phyloP scores from a whole-genome alignment of 768 basidiomycete species.

The Mycena capillaripes region DNA sequence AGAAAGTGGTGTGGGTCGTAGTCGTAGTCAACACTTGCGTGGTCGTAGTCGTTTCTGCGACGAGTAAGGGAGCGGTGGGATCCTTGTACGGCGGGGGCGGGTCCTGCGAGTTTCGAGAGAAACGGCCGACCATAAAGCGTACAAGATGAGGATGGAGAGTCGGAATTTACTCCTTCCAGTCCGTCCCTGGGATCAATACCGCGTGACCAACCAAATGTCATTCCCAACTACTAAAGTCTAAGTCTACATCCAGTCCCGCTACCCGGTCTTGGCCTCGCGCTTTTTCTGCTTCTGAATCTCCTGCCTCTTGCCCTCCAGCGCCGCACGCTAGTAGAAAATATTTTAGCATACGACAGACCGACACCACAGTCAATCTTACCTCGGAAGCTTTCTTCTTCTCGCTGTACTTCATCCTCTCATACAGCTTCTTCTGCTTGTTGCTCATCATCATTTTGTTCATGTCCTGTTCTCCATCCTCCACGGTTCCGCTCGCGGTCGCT shows the following conservation, averaged over 20 bases:
- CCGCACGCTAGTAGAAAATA: slow-evolving; percentile 63
- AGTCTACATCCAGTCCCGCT: background rate
- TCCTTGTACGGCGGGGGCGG: slow-evolving; percentile 54
- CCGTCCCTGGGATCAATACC: background rate
- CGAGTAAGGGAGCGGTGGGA: slow-evolving; percentile 48
- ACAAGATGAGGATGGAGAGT: background rate
- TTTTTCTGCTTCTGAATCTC: slow-evolving; percentile 68
- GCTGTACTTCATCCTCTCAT: slow-evolving; percentile 93
- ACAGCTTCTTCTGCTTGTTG: slow-evolving; percentile 93
- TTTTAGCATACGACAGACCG: slow-evolving; percentile 9
- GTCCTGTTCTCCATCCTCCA: slow-evolving; percentile 73
- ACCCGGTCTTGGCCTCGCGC: slow-evolving; percentile 49
- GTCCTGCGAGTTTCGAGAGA: slow-evolving; percentile 37
- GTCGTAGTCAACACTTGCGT: slow-evolving; percentile 62
- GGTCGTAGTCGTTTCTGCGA: slow-evolving; percentile 63
- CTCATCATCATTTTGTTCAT: slow-evolving; percentile 99
- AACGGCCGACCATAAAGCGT: slow-evolving; percentile 46
- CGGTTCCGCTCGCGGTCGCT: slow-evolving; percentile 44
- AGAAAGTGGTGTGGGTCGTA: slow-evolving; percentile 67
- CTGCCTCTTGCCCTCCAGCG: slow-evolving; percentile 70
- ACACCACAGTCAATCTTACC: slow-evolving; percentile 62
- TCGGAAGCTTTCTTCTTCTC: slow-evolving; percentile 82
- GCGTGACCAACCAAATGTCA: background rate
- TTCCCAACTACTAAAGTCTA: background rate
- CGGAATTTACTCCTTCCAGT: background rate